A percentile compares a stretch with the other conserved stretches of the same genome.
These are phyloP conservation scores for Oryza glaberrima DNA, from an alignment of 176 grass and related monocot species.

Conservation along the genomic window DNA sequence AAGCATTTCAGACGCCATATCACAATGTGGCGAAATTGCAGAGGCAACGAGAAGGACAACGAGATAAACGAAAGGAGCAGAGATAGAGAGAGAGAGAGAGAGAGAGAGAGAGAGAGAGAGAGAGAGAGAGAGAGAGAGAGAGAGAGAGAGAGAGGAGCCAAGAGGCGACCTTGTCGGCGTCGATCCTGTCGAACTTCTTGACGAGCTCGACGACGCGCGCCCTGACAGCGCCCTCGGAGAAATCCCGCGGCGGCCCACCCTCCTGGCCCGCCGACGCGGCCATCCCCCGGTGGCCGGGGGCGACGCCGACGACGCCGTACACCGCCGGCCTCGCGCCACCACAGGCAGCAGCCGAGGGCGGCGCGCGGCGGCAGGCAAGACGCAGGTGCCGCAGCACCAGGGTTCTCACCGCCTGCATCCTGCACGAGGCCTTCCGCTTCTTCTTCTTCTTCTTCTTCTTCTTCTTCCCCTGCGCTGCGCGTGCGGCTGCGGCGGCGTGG, in stretches of 20 bases:
- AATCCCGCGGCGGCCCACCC: not conserved
- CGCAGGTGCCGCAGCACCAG: constrained; percentile 35
- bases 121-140: too few species aligned
- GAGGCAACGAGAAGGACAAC: not conserved
- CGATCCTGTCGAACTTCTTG: constrained; percentile 70
- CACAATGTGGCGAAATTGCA: not conserved
- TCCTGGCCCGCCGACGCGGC: not conserved
- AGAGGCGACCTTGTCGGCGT: constrained; percentile 53
- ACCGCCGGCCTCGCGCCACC: too few species aligned
- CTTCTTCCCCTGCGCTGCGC: too few species aligned
- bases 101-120: not conserved
- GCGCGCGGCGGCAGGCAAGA: not conserved
- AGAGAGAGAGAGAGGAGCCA: not conserved
- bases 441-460: not conserved
- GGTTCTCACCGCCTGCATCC: constrained; percentile 21
- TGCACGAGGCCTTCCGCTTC: too few species aligned
- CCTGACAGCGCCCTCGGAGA: constrained; percentile 29
- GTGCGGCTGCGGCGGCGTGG: too few species aligned
- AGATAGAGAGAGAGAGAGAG: too few species aligned
- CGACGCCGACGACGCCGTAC: too few species aligned
- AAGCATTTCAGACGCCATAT: not conserved
- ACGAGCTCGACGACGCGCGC: constrained; percentile 54
- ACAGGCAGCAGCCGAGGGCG: too few species aligned
- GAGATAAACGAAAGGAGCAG: not conserved
- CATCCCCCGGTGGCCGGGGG: constrained; percentile 1